Evolutionary conservation across 441 rosid genomes (phyloP), one percentile per base, ranked within the genome.

Genomic region (Melastoma candidum): DNA sequence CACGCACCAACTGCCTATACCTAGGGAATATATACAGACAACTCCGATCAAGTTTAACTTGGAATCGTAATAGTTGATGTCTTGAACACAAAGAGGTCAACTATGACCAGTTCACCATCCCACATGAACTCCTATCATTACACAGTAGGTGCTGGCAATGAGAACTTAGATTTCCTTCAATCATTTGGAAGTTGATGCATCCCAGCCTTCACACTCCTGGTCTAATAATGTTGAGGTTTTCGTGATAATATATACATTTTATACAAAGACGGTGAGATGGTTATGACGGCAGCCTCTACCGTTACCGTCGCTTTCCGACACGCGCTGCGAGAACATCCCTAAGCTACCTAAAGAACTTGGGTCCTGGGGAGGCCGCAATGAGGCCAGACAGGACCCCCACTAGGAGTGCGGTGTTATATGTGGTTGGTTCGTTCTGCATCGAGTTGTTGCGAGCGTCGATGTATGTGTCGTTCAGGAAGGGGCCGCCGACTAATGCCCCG

Each of bases 401-500:
- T 7, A 77, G 60, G 54, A 80, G 79, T 3, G 81, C 86, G 29
- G 71, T 63, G 49, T 77, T 75, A 13, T 80, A 80, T 5, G 81
- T 77, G 49, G 71, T 73, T 14, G 83, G 79, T 56, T 80, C 83
- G 11, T 67, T 58, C 63, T 77, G 85, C 71, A 58, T 63, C 6
- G 65, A 44, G 56, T 75, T 80, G 64, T 62, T 71, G 29, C 86
- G 59, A 32, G 48, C 13, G 49, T 80, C 83, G 17, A 49, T 25
- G 49, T 69, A 75, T 0, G 83, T 69, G 1, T 80, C 86, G 14
- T 80, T 75, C 48, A 58, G 12, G 67, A 66, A 75, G 7, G 83
- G 86, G 12, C 86, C 83, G 1, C 81, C 83, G 10, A 80, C 79
- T 3, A 77, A 63, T 1, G 83, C 83, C 49, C 86, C 83, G 1